phyloP scores from a whole-genome alignment of 2,329 filamentous ascomycete species.

The Helminthosporium solani region DNA sequence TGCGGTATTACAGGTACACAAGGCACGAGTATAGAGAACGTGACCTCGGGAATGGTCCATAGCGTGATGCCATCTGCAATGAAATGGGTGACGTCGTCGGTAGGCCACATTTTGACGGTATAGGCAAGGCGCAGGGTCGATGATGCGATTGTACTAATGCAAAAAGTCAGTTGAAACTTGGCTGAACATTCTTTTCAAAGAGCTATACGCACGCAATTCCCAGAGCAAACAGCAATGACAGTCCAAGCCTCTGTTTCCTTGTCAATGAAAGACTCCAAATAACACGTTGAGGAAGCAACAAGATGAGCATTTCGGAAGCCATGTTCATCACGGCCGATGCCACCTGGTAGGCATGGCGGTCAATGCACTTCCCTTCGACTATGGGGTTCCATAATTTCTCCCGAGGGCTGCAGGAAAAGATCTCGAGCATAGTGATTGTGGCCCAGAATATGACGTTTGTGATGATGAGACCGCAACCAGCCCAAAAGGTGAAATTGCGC shows the following conservation, averaged over 20 bases:
- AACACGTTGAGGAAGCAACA: constrained; percentile 39
- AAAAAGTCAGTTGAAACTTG: no score
- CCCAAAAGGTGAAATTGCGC: constrained; percentile 36
- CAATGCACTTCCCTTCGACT: constrained; percentile 33
- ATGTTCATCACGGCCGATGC: constrained; percentile 38
- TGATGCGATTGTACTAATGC: no score
- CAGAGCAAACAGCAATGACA: neutral
- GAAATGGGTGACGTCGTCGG: no score
- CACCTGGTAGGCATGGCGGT: constrained; percentile 29
- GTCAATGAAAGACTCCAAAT: constrained; percentile 34
- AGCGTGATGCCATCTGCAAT: no score
- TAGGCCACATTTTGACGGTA: no score
- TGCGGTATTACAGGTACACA: no score
- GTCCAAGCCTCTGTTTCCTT: neutral
- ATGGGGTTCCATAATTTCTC: constrained; percentile 39
- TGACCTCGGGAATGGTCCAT: no score
- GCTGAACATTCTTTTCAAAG: neutral
- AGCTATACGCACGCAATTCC: neutral
- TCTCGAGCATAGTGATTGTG: constrained; percentile 35
- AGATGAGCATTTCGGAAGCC: constrained; percentile 34
- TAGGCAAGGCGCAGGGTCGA: no score
- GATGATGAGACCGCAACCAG: constrained; percentile 25
- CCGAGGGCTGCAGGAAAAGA: constrained; percentile 39
- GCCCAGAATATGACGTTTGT: constrained; percentile 32
- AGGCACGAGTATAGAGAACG: no score